Conservation (phyloP, 306 rosid genomes). For the Oxytropis ochrocephala region DNA sequence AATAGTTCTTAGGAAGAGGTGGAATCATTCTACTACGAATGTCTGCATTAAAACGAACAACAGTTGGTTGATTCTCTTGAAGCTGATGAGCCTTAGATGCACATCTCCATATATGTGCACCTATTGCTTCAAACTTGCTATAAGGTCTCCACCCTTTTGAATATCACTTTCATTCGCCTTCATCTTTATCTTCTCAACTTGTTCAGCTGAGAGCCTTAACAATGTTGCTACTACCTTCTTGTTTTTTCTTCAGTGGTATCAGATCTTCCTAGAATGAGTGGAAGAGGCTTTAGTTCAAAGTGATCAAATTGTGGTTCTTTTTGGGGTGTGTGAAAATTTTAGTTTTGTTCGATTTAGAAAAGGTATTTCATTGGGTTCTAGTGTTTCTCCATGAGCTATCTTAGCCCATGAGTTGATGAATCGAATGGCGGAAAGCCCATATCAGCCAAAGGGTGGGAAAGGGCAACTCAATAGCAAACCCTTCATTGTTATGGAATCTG, state of each 20-base stretch:
- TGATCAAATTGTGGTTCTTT: background rate
- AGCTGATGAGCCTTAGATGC: too few species aligned
- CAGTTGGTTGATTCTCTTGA: too few species aligned
- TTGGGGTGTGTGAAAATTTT: too few species aligned
- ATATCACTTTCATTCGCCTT: background rate
- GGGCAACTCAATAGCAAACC: too few species aligned
- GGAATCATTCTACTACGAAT: background rate
- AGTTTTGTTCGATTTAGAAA: background rate
- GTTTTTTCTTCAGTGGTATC: background rate
- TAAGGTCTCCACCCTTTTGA: background rate
- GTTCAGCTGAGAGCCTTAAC: background rate
- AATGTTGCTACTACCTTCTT: background rate
- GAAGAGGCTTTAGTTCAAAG: background rate
- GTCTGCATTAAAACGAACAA: background rate
- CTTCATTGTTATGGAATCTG: too few species aligned
- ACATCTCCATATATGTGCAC: too few species aligned
- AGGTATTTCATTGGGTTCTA: background rate
- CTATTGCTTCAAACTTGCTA: background rate
- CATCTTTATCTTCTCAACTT: constrained; percentile 6
- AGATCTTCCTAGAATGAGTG: background rate
- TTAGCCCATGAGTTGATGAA: constrained; percentile 23
- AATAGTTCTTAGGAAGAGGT: constrained; percentile 3
- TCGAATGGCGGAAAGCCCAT: background rate
- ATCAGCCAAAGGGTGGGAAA: background rate
- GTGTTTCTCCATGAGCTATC: background rate